Evolutionary conservation across 768 basidiomycete species (phyloP).

Genomic region (Leccinum uliginosum): DNA sequence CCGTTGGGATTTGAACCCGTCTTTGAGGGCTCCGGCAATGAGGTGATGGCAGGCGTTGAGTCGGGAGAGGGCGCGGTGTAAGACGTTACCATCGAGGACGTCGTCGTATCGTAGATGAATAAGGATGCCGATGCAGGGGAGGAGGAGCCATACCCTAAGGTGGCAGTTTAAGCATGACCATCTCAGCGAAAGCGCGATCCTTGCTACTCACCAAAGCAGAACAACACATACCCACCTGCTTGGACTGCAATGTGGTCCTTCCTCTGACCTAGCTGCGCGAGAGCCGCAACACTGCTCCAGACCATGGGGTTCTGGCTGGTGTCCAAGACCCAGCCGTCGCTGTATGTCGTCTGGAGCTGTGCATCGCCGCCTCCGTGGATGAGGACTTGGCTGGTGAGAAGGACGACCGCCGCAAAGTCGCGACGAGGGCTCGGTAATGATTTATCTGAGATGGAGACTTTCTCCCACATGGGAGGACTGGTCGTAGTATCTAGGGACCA

Average conservation of each 20-base stretch:
- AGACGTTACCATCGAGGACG: slow-evolving; percentile 38
- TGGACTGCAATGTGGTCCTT: slow-evolving; percentile 72
- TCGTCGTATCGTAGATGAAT: slow-evolving; percentile 43
- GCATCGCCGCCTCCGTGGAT: slow-evolving; percentile 79
- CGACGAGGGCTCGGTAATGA: slow-evolving; percentile 55
- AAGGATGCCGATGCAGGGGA: slow-evolving; percentile 46
- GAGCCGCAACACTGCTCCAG: slow-evolving; percentile 50
- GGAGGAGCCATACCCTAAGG: slow-evolving; percentile 30
- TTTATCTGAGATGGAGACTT: slow-evolving; percentile 34
- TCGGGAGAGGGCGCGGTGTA: slow-evolving; percentile 35
- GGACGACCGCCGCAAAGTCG: slow-evolving; percentile 52
- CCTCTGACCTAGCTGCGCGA: slow-evolving; percentile 58
- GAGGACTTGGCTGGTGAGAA: slow-evolving; percentile 52
- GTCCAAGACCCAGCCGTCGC: slow-evolving; percentile 71
- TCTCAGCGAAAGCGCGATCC: not conserved
- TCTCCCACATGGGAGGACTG: slow-evolving; percentile 46
- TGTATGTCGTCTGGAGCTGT: slow-evolving; percentile 45
- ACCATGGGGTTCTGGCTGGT: slow-evolving; percentile 50
- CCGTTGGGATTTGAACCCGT: slow-evolving; percentile 20
- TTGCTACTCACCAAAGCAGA: slow-evolving; percentile 65
- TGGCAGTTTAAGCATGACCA: slow-evolving; percentile 14
- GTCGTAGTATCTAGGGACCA: slow-evolving; percentile 62
- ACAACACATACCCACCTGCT: slow-evolving; percentile 58
- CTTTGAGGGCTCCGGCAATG: slow-evolving; percentile 33
- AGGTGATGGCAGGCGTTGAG: slow-evolving; percentile 27